A percentile compares a stretch with the other conserved stretches of the same genome.
phyloP scores from a whole-genome alignment of 2,329 filamentous ascomycete genomes.

The Colletotrichum lindemuthianum region DNA sequence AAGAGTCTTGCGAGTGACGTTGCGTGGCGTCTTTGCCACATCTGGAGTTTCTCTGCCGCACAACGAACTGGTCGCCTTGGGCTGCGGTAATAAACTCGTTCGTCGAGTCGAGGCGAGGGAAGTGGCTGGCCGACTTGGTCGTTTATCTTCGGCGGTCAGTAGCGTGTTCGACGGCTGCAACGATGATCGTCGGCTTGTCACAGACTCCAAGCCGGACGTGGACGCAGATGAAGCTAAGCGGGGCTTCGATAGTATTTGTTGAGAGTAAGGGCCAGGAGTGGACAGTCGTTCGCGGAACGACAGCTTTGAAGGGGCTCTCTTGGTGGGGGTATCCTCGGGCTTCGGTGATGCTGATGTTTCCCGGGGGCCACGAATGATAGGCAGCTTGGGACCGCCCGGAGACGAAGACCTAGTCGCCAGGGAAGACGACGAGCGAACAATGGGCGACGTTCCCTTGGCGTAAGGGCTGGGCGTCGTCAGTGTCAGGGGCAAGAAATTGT shows the following conservation, averaged over 20 bases:
- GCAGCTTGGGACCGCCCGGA: slow-evolving; percentile 56
- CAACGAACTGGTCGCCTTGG: slow-evolving; percentile 47
- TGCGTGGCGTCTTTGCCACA: slow-evolving; percentile 56
- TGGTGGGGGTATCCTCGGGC: slow-evolving; percentile 57
- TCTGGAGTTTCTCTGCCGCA: slow-evolving; percentile 61
- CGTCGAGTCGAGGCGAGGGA: slow-evolving; percentile 64
- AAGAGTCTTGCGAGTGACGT: slow-evolving; percentile 52
- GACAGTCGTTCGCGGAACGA: slow-evolving; percentile 64
- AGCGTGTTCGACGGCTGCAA: slow-evolving; percentile 58
- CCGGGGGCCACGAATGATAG: slow-evolving; percentile 60
- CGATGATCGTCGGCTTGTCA: slow-evolving; percentile 60
- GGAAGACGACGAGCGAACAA: slow-evolving; percentile 54
- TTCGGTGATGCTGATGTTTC: slow-evolving; percentile 59
- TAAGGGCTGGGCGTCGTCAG: slow-evolving; percentile 70
- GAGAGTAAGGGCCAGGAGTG: slow-evolving; percentile 59
- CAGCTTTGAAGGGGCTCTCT: slow-evolving; percentile 54
- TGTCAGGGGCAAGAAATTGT: slow-evolving; percentile 72
- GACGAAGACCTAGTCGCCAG: slow-evolving; percentile 50
- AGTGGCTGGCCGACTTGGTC: slow-evolving; percentile 61
- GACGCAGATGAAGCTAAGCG: slow-evolving; percentile 56
- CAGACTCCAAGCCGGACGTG: slow-evolving; percentile 47
- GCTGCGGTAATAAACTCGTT: slow-evolving; percentile 64
- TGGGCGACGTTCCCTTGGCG: slow-evolving; percentile 55
- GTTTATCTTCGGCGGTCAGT: slow-evolving; percentile 43
- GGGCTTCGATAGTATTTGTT: slow-evolving; percentile 57